phyloP scores from a whole-genome alignment of 495 filamentous ascomycete species.

The Opeltia flavorubescens region DNA sequence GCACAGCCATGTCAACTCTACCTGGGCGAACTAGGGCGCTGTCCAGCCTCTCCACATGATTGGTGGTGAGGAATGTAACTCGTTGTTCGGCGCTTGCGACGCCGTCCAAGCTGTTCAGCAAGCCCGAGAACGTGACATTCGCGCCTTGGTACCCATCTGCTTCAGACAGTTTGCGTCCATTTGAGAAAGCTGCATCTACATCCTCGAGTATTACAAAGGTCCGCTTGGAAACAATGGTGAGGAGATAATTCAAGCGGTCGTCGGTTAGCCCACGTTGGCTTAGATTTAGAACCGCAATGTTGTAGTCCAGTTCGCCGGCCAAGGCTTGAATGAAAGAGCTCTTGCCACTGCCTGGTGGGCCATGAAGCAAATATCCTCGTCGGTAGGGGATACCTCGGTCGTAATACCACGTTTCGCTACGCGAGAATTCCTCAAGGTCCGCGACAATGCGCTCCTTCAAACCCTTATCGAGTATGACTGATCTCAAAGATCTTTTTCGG shows the following conservation, averaged over 20 bases:
- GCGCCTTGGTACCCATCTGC: constrained; percentile 76
- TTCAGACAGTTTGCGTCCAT: constrained; percentile 55
- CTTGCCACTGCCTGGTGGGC: constrained; percentile 89
- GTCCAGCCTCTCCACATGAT: constrained; percentile 81
- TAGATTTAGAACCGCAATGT: constrained; percentile 85
- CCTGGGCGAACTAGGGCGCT: constrained; percentile 81
- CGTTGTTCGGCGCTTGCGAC: constrained; percentile 92
- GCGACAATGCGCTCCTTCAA: constrained; percentile 73
- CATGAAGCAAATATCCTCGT: constrained; percentile 84
- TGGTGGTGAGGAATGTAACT: constrained; percentile 88
- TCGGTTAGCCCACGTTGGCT: constrained; percentile 89
- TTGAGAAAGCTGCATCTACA: constrained; percentile 83
- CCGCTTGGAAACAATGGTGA: constrained; percentile 74
- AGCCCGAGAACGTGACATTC: constrained; percentile 88
- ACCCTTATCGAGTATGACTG: constrained; percentile 75
- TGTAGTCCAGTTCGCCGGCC: constrained; percentile 83
- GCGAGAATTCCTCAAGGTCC: constrained; percentile 75
- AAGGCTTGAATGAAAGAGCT: constrained; percentile 93
- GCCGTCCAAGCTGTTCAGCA: constrained; percentile 88
- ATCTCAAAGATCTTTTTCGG: constrained; percentile 73
- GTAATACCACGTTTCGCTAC: constrained; percentile 72
- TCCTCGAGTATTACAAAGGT: constrained; percentile 86
- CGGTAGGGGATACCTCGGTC: constrained; percentile 93
- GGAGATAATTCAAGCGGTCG: constrained; percentile 73
- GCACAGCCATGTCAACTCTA: constrained; percentile 82